Evolutionary conservation across 139 green algal species (phyloP).

Genomic region (Micractinium sp.): DNA sequence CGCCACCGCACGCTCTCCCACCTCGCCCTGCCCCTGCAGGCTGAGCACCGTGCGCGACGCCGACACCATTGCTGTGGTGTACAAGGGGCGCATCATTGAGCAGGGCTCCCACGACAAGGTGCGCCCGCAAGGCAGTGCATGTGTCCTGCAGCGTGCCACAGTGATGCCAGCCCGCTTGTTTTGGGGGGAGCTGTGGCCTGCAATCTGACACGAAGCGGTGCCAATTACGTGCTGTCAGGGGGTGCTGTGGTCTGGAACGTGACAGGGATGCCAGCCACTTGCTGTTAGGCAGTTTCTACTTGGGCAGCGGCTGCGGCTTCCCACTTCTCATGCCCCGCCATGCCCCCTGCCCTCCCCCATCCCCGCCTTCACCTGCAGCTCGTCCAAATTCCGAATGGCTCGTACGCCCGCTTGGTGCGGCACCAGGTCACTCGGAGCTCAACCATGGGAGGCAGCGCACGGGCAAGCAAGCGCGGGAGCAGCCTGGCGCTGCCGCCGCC

Average conservation of each 20-base stretch:
- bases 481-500: no score
- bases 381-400: conserved; percentile 33
- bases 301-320: background rate
- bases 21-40: conserved; percentile 6
- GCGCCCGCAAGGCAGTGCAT: conserved; percentile 11
- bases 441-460: no score
- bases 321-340: background rate
- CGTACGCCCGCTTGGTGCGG: conserved; percentile 47
- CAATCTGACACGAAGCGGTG: no score
- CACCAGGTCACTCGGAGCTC: conserved; percentile 15
- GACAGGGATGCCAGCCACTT: no score
- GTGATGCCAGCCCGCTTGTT: no score
- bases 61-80: conserved; percentile 85
- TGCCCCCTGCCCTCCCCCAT: background rate
- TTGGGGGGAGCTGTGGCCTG: no score
- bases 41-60: conserved; percentile 85
- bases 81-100: conserved; percentile 70
- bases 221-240: no score
- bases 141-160: conserved; percentile 55
- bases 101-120: conserved; percentile 64
- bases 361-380: conserved; percentile 23
- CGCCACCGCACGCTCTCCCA: no score
- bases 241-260: no score
- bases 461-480: no score
- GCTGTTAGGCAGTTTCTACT: no score